These are phyloP conservation scores for Gymnopilus dilepis DNA, from an alignment of 768 basidiomycete genomes.

Conservation along the genomic window DNA sequence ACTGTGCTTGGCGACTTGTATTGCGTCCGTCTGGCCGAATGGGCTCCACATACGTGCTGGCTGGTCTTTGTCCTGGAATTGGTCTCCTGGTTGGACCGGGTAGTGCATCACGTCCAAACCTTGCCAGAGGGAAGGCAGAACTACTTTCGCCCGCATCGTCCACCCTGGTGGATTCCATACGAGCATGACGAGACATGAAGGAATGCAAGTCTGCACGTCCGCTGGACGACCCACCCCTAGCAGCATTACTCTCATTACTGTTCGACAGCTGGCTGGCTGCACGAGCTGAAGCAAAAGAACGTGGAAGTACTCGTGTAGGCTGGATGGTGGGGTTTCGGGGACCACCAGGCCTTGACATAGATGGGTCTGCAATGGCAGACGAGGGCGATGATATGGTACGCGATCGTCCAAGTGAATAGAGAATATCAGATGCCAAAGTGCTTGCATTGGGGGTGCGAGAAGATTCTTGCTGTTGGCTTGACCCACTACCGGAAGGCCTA, in stretches of 20 bases:
- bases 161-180: conserved; percentile 34
- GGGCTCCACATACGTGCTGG: neutral
- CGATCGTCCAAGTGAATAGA: neutral
- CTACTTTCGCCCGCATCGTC: conserved; percentile 18
- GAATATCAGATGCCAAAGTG: too few relatives aligned
- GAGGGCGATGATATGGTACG: neutral
- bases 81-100: neutral
- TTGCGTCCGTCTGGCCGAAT: conserved; percentile 37
- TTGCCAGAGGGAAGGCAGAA: conserved; percentile 15
- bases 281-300: conserved; percentile 13
- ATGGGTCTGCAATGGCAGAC: neutral
- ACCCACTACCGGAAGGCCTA: neutral
- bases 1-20: conserved; percentile 35
- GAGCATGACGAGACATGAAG: conserved; percentile 29
- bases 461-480: neutral
- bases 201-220: conserved; percentile 18
- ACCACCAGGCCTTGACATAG: neutral
- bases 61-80: conserved; percentile 7
- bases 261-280: conserved; percentile 1
- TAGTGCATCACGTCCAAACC: neutral
- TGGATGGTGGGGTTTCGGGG: neutral
- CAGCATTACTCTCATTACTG: conserved; percentile 1
- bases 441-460: too few relatives aligned
- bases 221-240: neutral
- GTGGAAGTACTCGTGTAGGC: neutral